These are phyloP conservation scores for Coprinopsis cinerea DNA, from an alignment of 768 basidiomycete genomes.

Conservation along the genomic window DNA sequence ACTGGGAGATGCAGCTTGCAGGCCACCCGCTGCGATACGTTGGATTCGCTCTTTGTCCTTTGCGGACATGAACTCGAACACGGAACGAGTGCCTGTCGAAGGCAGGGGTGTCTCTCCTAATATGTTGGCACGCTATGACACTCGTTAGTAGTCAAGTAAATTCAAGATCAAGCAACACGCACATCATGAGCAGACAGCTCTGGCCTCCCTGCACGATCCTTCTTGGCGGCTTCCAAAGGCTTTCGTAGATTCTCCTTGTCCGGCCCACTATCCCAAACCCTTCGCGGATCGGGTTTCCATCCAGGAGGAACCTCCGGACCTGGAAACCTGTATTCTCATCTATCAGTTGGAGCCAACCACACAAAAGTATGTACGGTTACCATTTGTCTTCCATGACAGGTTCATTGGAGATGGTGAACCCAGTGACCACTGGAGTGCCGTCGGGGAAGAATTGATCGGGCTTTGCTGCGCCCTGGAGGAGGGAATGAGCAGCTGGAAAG, in stretches of 20 bases:
- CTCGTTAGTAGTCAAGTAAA: background rate
- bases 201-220: constrained; percentile 24
- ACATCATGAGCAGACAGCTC: constrained; percentile 71
- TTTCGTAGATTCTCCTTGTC: constrained; percentile 42
- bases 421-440: constrained; percentile 65
- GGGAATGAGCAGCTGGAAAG: background rate
- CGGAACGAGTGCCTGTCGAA: constrained; percentile 66
- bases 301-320: constrained; percentile 75
- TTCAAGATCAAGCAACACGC: constrained; percentile 19
- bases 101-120: constrained; percentile 79
- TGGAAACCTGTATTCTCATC: constrained; percentile 56
- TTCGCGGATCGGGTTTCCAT: constrained; percentile 80
- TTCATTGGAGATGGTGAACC: constrained; percentile 66
- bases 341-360: background rate
- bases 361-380: constrained; percentile 32
- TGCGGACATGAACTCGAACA: constrained; percentile 92
- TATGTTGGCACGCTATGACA: constrained; percentile 64
- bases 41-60: constrained; percentile 86
- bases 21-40: constrained; percentile 38
- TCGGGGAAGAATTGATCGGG: constrained; percentile 54
- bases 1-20: constrained; percentile 12
- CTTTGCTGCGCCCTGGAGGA: constrained; percentile 21
- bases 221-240: background rate
- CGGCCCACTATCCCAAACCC: constrained; percentile 56
- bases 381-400: constrained; percentile 67